Conservation (phyloP, 176 grass and related monocot genomes). For the Triticum dicoccoides region DNA sequence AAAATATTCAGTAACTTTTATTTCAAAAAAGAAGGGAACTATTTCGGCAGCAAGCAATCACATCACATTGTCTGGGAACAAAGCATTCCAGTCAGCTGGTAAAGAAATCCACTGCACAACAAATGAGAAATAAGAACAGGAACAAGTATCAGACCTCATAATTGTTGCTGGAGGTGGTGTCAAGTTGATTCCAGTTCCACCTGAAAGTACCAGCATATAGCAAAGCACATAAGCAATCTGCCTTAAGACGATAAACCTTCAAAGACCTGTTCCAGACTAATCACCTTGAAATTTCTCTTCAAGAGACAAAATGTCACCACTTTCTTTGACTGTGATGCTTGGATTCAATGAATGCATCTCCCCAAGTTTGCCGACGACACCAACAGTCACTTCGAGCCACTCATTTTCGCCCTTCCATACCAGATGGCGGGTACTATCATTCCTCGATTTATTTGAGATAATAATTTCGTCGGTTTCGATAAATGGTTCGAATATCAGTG, state of each 20-base stretch:
- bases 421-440: constrained; percentile 46
- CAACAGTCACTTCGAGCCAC: constrained; percentile 90
- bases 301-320: constrained; percentile 89
- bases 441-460: constrained; percentile 59
- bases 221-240: neutral
- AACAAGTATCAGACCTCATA: constrained; percentile 52
- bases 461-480: constrained; percentile 91
- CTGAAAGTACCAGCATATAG: constrained; percentile 19
- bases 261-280: neutral
- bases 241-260: neutral
- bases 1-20: neutral
- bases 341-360: constrained; percentile 85
- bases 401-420: constrained; percentile 68
- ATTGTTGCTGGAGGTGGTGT: constrained; percentile 86
- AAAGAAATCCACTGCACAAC: neutral
- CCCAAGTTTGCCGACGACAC: constrained; percentile 73
- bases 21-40: too few relatives aligned
- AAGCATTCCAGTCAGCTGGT: neutral
- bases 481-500: constrained; percentile 88
- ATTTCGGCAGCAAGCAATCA: neutral
- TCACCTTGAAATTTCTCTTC: constrained; percentile 99
- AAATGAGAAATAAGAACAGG: neutral
- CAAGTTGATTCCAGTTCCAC: constrained; percentile 95
- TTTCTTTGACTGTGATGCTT: constrained; percentile 94
- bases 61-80: neutral